Percentiles rank a stretch among this genome's conserved stretches.
These are phyloP conservation scores for Lanmaoa pseudosensibilis DNA, from an alignment of 768 basidiomycete species.

Conservation along the genomic window DNA sequence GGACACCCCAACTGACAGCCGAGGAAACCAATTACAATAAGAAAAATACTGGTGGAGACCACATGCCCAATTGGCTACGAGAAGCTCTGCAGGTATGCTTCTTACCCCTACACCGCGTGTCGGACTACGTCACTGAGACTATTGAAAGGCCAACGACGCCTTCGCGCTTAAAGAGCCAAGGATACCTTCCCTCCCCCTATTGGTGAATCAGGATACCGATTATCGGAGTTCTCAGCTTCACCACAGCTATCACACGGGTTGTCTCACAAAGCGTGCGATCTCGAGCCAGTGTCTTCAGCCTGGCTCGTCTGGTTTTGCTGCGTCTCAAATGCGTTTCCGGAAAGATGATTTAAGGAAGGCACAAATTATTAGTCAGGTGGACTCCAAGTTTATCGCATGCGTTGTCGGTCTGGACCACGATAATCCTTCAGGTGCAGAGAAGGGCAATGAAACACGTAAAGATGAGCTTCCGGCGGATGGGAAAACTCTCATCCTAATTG, in stretches of 20 bases:
- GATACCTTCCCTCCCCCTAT: conserved; percentile 40
- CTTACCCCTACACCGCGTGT: conserved; percentile 10
- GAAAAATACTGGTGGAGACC: conserved; percentile 14
- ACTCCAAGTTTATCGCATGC: conserved; percentile 88
- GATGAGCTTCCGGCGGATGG: conserved; percentile 15
- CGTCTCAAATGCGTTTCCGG: conserved; percentile 41
- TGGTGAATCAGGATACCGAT: conserved; percentile 12
- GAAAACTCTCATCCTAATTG: conserved; percentile 69
- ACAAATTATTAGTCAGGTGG: conserved; percentile 78
- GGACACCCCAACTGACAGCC: conserved; percentile 4
- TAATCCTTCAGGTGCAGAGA: conserved; percentile 15
- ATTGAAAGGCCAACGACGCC: conserved; percentile 51
- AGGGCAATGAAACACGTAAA: conserved; percentile 17
- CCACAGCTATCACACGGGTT: conserved; percentile 17
- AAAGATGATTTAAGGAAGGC: conserved; percentile 57
- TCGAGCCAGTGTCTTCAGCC: conserved; percentile 10
- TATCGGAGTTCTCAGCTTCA: conserved; percentile 5
- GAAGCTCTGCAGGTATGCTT: conserved; percentile 54
- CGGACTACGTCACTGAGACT: conserved; percentile 9
- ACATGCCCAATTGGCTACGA: conserved; percentile 62
- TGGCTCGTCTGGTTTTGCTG: conserved; percentile 10
- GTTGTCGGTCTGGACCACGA: conserved; percentile 38
- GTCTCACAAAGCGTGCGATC: conserved; percentile 5
- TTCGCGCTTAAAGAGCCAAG: conserved; percentile 50
- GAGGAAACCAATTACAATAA: neutral